These are phyloP conservation scores for Pestalotiopsis sp. DNA, from an alignment of 2,329 filamentous ascomycete species.

Conservation along the genomic window DNA sequence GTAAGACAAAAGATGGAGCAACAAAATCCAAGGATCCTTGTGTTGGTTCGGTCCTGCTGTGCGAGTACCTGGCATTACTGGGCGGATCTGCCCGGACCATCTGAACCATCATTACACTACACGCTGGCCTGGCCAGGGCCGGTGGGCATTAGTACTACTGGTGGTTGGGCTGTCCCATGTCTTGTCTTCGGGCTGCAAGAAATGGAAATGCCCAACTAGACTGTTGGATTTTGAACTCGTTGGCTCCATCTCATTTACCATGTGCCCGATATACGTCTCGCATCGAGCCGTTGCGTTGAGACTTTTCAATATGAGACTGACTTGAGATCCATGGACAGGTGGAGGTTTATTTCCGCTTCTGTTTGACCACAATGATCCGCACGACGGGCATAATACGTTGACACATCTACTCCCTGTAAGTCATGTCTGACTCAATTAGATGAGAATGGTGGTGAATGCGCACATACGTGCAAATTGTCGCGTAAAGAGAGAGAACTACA, in stretches of 20 bases:
- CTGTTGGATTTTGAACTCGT: not conserved
- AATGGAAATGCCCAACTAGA: not conserved
- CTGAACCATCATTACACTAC: not conserved
- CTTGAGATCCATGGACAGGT: not conserved
- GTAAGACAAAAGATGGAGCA: not conserved
- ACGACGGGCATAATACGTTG: not conserved
- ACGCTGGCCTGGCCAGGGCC: not conserved
- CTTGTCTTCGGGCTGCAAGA: no score
- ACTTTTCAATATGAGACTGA: not conserved
- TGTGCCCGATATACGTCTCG: not conserved
- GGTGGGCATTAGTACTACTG: not conserved
- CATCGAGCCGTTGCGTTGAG: not conserved
- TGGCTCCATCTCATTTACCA: not conserved
- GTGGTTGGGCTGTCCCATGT: not conserved
- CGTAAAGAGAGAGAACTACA: no score
- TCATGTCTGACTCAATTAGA: not conserved
- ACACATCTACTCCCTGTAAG: not conserved
- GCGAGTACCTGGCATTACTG: not conserved
- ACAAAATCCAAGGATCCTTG: not conserved
- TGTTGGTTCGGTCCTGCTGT: not conserved
- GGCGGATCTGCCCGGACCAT: not conserved
- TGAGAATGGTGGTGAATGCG: not conserved
- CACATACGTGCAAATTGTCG: not conserved
- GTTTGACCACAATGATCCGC: not conserved
- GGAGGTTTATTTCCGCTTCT: not conserved